Conservation (phyloP, 352 stramenopile species). For the Elongisporangium undulatum region DNA sequence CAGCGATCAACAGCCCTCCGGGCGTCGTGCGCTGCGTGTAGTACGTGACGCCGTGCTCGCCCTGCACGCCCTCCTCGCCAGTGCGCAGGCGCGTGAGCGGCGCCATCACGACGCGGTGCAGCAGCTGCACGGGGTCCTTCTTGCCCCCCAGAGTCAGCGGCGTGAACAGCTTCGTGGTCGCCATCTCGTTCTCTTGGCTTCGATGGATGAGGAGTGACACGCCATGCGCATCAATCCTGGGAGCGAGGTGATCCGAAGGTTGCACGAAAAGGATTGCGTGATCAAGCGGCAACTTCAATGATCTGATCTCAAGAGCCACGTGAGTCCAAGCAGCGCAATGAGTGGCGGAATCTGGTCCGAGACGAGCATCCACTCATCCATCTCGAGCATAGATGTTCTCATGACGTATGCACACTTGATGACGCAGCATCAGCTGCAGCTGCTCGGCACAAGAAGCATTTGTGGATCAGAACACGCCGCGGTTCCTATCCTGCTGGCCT, state of each 20-base stretch:
- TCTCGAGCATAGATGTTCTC: background rate
- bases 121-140: slow-evolving; percentile 37
- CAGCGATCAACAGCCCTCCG: slow-evolving; percentile 55
- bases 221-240: too few species aligned
- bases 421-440: background rate
- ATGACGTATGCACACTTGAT: background rate
- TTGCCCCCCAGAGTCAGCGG: slow-evolving; percentile 53
- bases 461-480: too few species aligned
- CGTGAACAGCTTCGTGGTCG: slow-evolving; percentile 49
- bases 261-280: background rate
- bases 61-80: slow-evolving; percentile 35
- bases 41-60: slow-evolving; percentile 40
- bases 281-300: background rate
- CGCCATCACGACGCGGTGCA: slow-evolving; percentile 68
- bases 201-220: background rate
- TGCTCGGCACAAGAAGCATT: too few species aligned
- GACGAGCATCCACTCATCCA: background rate
- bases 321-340: background rate
- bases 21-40: slow-evolving; percentile 51
- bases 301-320: background rate
- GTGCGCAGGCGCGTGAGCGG: slow-evolving; percentile 47
- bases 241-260: background rate
- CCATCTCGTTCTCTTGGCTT: background rate
- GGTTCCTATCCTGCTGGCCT: too few species aligned
- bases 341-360: background rate